Evolutionary conservation across 768 basidiomycete genomes (phyloP).

Genomic region (Xerocomellus intermedius): DNA sequence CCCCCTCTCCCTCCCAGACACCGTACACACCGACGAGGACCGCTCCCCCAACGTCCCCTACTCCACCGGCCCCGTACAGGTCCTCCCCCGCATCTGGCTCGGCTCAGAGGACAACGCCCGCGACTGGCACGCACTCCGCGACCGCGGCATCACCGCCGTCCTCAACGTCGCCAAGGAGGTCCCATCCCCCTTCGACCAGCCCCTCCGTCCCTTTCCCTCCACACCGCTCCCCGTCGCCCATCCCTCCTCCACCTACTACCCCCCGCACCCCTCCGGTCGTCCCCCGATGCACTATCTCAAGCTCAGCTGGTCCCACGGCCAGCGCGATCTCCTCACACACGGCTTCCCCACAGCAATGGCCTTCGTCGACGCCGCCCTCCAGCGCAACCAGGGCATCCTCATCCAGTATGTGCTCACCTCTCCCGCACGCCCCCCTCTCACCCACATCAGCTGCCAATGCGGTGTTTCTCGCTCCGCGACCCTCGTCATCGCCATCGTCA

Average conservation of each 20-base stretch:
- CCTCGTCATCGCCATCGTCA: conserved; percentile 85
- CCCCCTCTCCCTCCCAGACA: conserved; percentile 59
- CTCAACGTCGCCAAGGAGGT: conserved; percentile 96
- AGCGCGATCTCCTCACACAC: conserved; percentile 75
- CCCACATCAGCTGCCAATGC: conserved; percentile 76
- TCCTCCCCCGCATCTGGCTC: conserved; percentile 85
- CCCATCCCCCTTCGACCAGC: conserved; percentile 64
- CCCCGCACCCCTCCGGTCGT: conserved; percentile 67
- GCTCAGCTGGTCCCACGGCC: conserved; percentile 92
- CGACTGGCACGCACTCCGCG: conserved; percentile 69
- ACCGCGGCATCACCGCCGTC: conserved; percentile 73
- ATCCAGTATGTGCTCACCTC: conserved; percentile 65
- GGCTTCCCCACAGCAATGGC: conserved; percentile 81
- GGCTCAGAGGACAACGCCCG: conserved; percentile 91
- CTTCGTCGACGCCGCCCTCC: conserved; percentile 75
- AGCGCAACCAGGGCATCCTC: conserved; percentile 75
- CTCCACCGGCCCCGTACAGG: conserved; percentile 74
- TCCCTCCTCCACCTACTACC: conserved; percentile 54
- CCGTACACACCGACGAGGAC: conserved; percentile 62
- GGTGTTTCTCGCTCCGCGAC: conserved; percentile 92
- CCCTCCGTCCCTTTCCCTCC: conserved; percentile 62
- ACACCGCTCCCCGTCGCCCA: conserved; percentile 57
- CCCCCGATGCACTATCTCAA: conserved; percentile 87
- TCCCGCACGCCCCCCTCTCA: conserved; percentile 13
- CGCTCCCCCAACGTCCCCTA: conserved; percentile 66